Conservation (phyloP, 176 grass and related monocot species). For the Carex parvula region DNA sequence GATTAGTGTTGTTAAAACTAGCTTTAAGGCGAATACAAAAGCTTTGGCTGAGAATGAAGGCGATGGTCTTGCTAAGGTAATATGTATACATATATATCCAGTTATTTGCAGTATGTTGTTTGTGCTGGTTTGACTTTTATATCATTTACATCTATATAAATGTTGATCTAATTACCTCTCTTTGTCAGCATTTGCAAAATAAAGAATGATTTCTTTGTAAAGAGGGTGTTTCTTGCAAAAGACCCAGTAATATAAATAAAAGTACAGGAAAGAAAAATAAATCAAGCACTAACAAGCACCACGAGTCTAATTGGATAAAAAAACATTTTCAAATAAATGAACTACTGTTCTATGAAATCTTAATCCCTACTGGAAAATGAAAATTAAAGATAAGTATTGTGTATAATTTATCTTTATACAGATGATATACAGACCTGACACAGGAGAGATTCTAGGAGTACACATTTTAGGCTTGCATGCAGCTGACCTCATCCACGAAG, state of each 20-base stretch:
- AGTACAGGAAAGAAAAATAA: not conserved
- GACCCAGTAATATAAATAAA: not conserved
- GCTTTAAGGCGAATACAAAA: constrained; percentile 98
- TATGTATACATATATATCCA: constrained; percentile 6
- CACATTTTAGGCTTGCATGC: constrained; percentile 97
- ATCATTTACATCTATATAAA: not conserved
- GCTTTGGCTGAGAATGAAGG: constrained; percentile 98
- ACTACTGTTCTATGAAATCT: not conserved
- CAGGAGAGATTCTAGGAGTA: constrained; percentile 87
- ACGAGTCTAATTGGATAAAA: not conserved
- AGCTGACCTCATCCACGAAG: constrained; percentile 87
- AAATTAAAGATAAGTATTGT: not conserved
- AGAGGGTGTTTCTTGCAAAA: not conserved
- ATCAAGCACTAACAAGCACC: not conserved
- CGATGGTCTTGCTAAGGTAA: constrained; percentile 90
- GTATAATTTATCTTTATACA: constrained; percentile 32
- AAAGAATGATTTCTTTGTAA: not conserved
- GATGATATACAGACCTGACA: constrained; percentile 93
- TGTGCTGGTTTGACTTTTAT: not conserved
- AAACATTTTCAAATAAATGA: not conserved
- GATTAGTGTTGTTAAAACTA: constrained; percentile 82
- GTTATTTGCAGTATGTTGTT: constrained; percentile 4
- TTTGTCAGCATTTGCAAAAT: constrained; percentile 4
- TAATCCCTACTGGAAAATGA: not conserved
- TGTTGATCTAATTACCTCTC: not conserved